Base-by-base conservation (phyloP, 345 rosid genomes). In the Toxicodendron radicans region DNA sequence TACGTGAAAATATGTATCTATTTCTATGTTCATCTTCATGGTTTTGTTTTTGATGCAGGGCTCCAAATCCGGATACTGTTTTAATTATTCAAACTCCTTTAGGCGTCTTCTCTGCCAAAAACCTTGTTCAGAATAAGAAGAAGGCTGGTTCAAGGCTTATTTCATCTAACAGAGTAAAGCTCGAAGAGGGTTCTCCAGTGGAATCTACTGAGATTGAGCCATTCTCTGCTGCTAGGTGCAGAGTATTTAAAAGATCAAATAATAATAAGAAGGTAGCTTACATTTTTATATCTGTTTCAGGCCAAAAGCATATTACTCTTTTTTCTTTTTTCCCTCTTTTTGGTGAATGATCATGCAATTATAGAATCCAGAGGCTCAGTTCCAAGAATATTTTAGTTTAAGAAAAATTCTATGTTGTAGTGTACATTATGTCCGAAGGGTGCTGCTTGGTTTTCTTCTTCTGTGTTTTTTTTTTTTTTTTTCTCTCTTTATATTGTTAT, bases 41-140 rank as follows among this genome's bases (percentile, higher is more conserved):
- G 30, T 64, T 66, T 58, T 66, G 20, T 75, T 59, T 75, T 78
- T 60, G 64, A 33, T 87, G 76, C 83, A 94, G 98, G 76, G 87
- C 96, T 79, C 98, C 97, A 51, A 90, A 92, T 82, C 96, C 93
- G 10, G 94, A 94, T 69, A 90, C 91, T 20, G 96, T 92, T 59
- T 84, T 94, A 69, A 82, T 92, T n/a, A 89, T 92, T 81, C 96
- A 92, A 78, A 89, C 97, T 66, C 96, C 97, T 73, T 49, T 77
- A 3, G 96, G 94, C 46, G 88, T 92, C 66, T 87, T 89, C 71
- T 89, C 98, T 70, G 91, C 97, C 78, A 90, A 88, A 84, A 88
- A 80, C 83, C 89, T 87, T 66, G 71, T 70, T 81, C 89, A 87
- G 73, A 88, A 87, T 72, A 89, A 90, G 81, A 90, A 85, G 84